Evolutionary conservation across 495 filamentous ascomycete species (phyloP), one percentile per base, ranked within the genome.

Genomic region (Hyaloscypha variabilis): DNA sequence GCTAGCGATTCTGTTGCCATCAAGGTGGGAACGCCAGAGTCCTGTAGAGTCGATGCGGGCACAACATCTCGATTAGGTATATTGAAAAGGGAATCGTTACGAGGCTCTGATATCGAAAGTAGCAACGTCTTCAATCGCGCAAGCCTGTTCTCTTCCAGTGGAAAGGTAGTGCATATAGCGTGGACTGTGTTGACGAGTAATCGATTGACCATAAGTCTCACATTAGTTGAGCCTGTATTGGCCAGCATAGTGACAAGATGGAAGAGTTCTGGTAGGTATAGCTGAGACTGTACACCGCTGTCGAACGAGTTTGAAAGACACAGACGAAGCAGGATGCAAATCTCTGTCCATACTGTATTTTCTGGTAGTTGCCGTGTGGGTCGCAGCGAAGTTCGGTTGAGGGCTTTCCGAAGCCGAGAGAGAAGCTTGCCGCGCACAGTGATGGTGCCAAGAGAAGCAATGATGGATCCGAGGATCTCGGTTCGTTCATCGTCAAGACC

Each of bases 221-320:
- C 77, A 17, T 82, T 79, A n/a, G 79, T 70, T 21, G 79, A 72
- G 39, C 87, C 87, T 24, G 82, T 86, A 67, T 88, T 88, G 29
- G 85, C 83, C 14, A 88, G 79, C 83, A 90, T 87, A 1, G 86
- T 88, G 62, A 88, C 84, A 56, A 88, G 76, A 75, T 90, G 87
- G 73, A 88, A 88, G 57, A 89, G 78, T 71, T 90, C 87, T 6
- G 87, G 85, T 14, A 90, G 75, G 60, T 84, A 88, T 39, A 88
- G 76, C 72, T 88, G 85, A 14, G 86, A 81, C 67, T 88, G 87
- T 25, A 85, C 81, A 24, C 83, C 79, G 68, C 82, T 85, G 73
- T 88, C 85, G 64, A 90, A 90, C 30, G 87, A 88, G 51, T 87
- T 78, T 17, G 85, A 85, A 25, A 88, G 77, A 61, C 83, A 87